Conservation (phyloP, 805 yeast species). For the Tetrapisispora iriomotensis region DNA sequence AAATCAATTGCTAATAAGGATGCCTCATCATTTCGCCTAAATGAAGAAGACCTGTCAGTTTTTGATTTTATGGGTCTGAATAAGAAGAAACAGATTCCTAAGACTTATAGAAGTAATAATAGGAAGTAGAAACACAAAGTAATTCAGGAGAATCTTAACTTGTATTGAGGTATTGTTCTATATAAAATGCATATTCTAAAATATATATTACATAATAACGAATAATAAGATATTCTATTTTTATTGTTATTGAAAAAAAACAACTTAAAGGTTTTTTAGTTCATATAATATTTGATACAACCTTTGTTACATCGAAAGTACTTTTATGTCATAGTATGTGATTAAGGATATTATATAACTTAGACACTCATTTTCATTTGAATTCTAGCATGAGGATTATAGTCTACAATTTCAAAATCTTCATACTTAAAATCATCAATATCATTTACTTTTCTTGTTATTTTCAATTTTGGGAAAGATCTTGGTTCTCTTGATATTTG, state of each 20-base stretch:
- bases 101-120: conserved; percentile 18
- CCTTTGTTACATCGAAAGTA: too few relatives aligned
- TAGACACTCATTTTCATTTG: conserved; percentile 97
- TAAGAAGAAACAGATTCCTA: conserved; percentile 14
- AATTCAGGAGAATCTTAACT: too few relatives aligned
- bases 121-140: conserved; percentile 5
- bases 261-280: too few relatives aligned
- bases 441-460: conserved; percentile 53
- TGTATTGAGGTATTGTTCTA: too few relatives aligned
- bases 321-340: too few relatives aligned
- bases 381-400: conserved; percentile 73
- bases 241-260: too few relatives aligned
- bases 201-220: neutral
- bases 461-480: conserved; percentile 66
- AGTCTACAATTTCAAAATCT: conserved; percentile 73
- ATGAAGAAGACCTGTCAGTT: conserved; percentile 31
- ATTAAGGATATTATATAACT: conserved; percentile 1
- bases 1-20: conserved; percentile 3
- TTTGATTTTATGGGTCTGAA: conserved; percentile 33
- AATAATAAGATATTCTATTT: too few relatives aligned
- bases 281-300: neutral
- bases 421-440: conserved; percentile 87
- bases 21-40: conserved; percentile 13
- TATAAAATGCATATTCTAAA: too few relatives aligned
- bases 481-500: conserved; percentile 72